A percentile compares a stretch with the other conserved stretches of the same genome.
phyloP scores from a whole-genome alignment of 352 stramenopile species.

The Blastocystis hominis region DNA sequence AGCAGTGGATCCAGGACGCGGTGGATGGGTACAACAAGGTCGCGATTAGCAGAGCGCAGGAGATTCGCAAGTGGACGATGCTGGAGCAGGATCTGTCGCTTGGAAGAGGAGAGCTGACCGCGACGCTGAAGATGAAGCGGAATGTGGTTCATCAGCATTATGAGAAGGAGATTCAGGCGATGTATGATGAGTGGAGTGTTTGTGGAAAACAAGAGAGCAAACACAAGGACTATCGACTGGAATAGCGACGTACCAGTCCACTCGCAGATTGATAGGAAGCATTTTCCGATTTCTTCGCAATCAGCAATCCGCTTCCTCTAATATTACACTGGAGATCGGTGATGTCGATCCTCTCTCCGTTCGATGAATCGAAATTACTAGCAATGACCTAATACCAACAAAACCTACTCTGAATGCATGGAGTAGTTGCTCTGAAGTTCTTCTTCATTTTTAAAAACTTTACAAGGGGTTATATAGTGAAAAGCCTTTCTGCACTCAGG shows the following conservation, averaged over 20 bases:
- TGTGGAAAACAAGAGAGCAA: not conserved
- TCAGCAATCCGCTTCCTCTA: not conserved
- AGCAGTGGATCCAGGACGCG: conserved; percentile 70
- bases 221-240: not conserved
- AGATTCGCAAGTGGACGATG: conserved; percentile 74
- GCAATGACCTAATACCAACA: not conserved
- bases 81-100: conserved; percentile 81
- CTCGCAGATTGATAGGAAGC: not conserved
- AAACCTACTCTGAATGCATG: not conserved
- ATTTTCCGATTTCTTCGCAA: not conserved
- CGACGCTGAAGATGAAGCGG: conserved; percentile 89
- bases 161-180: conserved; percentile 71
- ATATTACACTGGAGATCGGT: not conserved
- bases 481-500: conserved; percentile 2
- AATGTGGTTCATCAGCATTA: conserved; percentile 83
- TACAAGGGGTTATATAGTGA: conserved; percentile 25
- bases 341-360: not conserved
- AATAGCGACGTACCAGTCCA: not conserved
- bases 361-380: not conserved
- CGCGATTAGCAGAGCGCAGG: conserved; percentile 60
- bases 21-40: conserved; percentile 63
- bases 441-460: conserved; percentile 18
- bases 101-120: conserved; percentile 78
- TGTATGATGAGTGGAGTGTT: conserved; percentile 68
- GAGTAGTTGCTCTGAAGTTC: not conserved